A percentile compares a stretch with the other conserved stretches of the same genome.
phyloP scores from a whole-genome alignment of 2,329 filamentous ascomycete genomes.

The Alternaria novae-zelandiae region DNA sequence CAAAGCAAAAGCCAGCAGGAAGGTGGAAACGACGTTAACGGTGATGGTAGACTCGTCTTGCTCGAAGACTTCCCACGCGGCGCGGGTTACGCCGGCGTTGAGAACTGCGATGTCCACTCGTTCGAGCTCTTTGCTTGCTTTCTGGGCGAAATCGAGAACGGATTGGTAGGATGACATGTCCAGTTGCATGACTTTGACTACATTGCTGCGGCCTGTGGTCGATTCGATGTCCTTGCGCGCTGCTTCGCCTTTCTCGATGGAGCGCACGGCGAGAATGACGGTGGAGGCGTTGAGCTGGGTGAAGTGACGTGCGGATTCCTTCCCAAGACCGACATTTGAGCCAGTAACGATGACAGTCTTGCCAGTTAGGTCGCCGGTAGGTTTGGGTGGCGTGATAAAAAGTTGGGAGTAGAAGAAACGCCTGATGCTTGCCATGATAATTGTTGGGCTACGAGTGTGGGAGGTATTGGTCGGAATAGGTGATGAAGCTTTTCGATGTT shows the following conservation, averaged over 20 bases:
- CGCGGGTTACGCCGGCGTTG: conserved; percentile 48
- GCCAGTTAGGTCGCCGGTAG: conserved; percentile 35
- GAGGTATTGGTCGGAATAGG: neutral
- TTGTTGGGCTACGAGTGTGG: neutral
- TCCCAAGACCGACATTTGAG: conserved; percentile 56
- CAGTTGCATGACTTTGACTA: conserved; percentile 56
- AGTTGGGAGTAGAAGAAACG: conserved; percentile 51
- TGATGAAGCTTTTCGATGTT: neutral
- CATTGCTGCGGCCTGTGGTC: conserved; percentile 33
- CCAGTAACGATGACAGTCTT: conserved; percentile 57
- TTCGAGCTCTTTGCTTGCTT: conserved; percentile 26
- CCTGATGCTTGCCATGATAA: conserved; percentile 1
- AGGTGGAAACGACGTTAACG: conserved; percentile 50
- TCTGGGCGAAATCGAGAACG: conserved; percentile 44
- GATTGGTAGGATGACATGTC: conserved; percentile 52
- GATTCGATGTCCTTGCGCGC: conserved; percentile 52
- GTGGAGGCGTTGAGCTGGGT: conserved; percentile 48
- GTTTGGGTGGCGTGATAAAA: conserved; percentile 43
- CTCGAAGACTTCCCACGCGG: conserved; percentile 30
- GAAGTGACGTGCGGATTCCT: conserved; percentile 55
- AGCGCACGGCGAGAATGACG: conserved; percentile 56
- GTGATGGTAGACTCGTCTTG: conserved; percentile 46
- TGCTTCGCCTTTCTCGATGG: conserved; percentile 51
- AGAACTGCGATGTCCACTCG: conserved; percentile 47
- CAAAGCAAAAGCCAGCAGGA: conserved; percentile 42